Conservation (phyloP, 2,329 filamentous ascomycete species). For the Fusarium pininemorale region DNA sequence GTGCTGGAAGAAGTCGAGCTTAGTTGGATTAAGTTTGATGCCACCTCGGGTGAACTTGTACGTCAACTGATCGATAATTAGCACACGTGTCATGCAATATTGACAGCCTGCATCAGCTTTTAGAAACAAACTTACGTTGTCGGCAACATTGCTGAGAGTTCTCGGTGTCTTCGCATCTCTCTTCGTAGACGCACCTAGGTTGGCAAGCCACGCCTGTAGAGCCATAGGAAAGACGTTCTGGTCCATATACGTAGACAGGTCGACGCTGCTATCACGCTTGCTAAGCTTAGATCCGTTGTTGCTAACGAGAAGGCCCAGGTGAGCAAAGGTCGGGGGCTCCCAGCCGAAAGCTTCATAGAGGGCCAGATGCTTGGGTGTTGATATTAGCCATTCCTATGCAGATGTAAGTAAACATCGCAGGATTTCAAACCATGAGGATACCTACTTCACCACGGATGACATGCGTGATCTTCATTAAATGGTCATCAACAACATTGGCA, state of each 20-base stretch:
- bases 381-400: slow-evolving; percentile 88
- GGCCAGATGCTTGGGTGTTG: slow-evolving; percentile 77
- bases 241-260: slow-evolving; percentile 61
- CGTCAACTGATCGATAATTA: slow-evolving; percentile 67
- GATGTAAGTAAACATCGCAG: background rate
- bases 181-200: slow-evolving; percentile 62
- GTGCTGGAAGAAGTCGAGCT: slow-evolving; percentile 82
- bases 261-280: slow-evolving; percentile 74
- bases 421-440: background rate
- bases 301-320: slow-evolving; percentile 79
- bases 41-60: slow-evolving; percentile 93
- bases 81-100: background rate
- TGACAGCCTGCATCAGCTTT: background rate
- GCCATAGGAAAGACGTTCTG: slow-evolving; percentile 58
- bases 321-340: slow-evolving; percentile 78
- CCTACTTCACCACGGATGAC: slow-evolving; percentile 86
- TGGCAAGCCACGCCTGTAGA: slow-evolving; percentile 81
- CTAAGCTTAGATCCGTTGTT: slow-evolving; percentile 79
- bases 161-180: slow-evolving; percentile 41
- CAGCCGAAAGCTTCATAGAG: slow-evolving; percentile 83
- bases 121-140: slow-evolving; percentile 62
- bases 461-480: slow-evolving; percentile 94
- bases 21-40: slow-evolving; percentile 81
- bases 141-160: slow-evolving; percentile 73
- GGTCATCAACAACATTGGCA: slow-evolving; percentile 96